A percentile compares a stretch with the other conserved stretches of the same genome.
phyloP scores from a whole-genome alignment of 2,329 filamentous ascomycete species.

The Myriosclerotinia curreyana region DNA sequence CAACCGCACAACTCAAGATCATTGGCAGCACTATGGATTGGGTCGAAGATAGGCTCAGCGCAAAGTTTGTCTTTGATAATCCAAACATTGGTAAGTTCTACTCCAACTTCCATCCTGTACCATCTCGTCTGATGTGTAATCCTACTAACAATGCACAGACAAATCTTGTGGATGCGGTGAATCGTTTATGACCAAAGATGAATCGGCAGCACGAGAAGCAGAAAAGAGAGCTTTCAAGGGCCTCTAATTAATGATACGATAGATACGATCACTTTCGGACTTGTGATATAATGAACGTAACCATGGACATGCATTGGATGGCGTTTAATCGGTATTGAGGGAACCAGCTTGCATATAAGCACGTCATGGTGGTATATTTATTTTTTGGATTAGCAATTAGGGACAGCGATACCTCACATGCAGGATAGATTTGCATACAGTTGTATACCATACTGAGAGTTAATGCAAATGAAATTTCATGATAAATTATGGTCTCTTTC shows the following conservation, averaged over 20 bases:
- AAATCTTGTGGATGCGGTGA: constrained; percentile 95
- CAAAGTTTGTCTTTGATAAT: constrained; percentile 91
- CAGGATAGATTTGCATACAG: constrained; percentile 18
- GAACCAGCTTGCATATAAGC: constrained; percentile 12
- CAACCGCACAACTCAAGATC: constrained; percentile 95
- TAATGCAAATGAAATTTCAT: constrained; percentile 6
- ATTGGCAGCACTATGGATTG: constrained; percentile 99
- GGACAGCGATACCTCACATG: constrained; percentile 16
- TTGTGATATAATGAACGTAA: constrained; percentile 23
- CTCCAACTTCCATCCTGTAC: background rate
- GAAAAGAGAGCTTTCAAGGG: constrained; percentile 4
- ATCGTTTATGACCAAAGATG: constrained; percentile 73
- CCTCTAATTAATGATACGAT: constrained; percentile 35
- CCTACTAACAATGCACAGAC: constrained; percentile 53
- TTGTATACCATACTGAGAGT: constrained; percentile 11
- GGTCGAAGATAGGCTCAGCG: constrained; percentile 90
- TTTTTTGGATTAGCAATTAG: background rate
- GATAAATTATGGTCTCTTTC: background rate
- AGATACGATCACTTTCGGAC: constrained; percentile 17
- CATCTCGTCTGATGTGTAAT: background rate
- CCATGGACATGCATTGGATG: constrained; percentile 37
- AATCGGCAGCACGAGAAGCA: constrained; percentile 19
- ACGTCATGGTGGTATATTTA: background rate
- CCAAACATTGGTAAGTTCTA: constrained; percentile 89
- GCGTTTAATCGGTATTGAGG: constrained; percentile 27